These are phyloP conservation scores for Yarrowia osloensis DNA, from an alignment of 805 yeast species.

Conservation along the genomic window DNA sequence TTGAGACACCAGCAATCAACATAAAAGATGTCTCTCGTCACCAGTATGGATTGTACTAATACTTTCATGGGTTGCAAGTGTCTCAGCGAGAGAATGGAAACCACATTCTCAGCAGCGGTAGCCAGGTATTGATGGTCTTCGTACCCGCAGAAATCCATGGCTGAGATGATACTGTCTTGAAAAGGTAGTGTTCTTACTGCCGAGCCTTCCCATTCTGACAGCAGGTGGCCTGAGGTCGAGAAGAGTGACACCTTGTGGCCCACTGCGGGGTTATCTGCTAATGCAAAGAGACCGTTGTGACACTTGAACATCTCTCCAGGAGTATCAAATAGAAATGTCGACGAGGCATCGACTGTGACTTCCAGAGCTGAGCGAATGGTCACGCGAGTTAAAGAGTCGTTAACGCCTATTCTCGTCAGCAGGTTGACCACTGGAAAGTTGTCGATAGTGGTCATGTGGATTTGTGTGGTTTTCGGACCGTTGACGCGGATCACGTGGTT, in stretches of 20 bases:
- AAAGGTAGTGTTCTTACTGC: neutral
- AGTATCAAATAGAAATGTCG: conserved; percentile 5
- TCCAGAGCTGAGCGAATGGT: conserved; percentile 1
- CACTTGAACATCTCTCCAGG: conserved; percentile 14
- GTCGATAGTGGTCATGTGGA: neutral
- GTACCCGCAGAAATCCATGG: conserved; percentile 5
- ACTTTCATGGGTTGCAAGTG: conserved; percentile 23
- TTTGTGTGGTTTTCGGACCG: conserved; percentile 10
- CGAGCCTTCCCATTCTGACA: conserved; percentile 23
- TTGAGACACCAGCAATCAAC: conserved; percentile 9
- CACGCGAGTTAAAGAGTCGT: neutral
- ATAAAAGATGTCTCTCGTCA: conserved; percentile 5
- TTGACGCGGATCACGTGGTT: conserved; percentile 21
- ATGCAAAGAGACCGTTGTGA: conserved; percentile 2
- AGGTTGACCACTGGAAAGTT: conserved; percentile 19
- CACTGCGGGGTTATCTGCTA: conserved; percentile 8
- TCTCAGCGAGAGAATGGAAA: neutral
- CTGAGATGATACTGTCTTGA: neutral
- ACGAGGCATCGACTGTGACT: conserved; percentile 7
- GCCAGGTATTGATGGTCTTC: neutral
- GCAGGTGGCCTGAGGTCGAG: neutral
- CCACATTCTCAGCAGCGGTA: conserved; percentile 3
- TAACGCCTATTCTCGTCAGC: neutral
- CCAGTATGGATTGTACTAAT: neutral
- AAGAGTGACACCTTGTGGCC: conserved; percentile 14